Evolutionary conservation across 805 yeast species (phyloP), one percentile per base, ranked within the genome.

Genomic region (Suhomyces sp.): DNA sequence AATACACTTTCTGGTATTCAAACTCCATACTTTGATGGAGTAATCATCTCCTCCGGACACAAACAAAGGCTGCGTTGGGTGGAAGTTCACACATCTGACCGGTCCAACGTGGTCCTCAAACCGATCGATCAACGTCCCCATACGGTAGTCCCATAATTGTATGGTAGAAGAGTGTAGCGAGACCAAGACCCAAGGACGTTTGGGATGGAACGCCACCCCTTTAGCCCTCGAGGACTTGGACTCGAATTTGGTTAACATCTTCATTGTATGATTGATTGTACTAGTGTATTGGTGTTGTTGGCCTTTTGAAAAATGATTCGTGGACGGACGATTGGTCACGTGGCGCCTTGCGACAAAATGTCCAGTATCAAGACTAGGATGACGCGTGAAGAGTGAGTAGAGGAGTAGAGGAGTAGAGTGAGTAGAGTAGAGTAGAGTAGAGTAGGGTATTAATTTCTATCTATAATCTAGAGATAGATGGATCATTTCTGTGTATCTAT

Each of bases 91-190:
- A 55, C 92, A 85, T 73, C 99, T 85, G 24, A 94, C 99, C 2
- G 99, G 98, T 26, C 99, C 99, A 64, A 89, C 97, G 69, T 94
- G 99, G 64, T 93, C 99, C 72, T 94, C 99, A 66, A 91, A 94
- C 54, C 97, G 83, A 71, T 92, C 98, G 67, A 94, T 85, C 68
- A 94, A 76, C 3, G 97, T 91, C 44, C 99, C 99, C 99, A 94
- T 94, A 66, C 99, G 86, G 74, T 96, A 94, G 73, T 94, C 99
- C 99, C 99, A 94, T 58, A 94, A 80, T 72, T 96, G 99, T 69
- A 94, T 93, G n/a, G 97, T 91, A n/a, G 97, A 90, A 26, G 97
- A 89, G 71, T 93, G 94, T 56, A 96, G 80, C 6, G 98, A 91
- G 33, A 92, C 98, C 62, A 94, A 79, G 55, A 91, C 90, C 97